A percentile compares a stretch with the other conserved stretches of the same genome.
Conservation (phyloP, 2,329 filamentous ascomycete species). For the Cryphonectria parasitica region DNA sequence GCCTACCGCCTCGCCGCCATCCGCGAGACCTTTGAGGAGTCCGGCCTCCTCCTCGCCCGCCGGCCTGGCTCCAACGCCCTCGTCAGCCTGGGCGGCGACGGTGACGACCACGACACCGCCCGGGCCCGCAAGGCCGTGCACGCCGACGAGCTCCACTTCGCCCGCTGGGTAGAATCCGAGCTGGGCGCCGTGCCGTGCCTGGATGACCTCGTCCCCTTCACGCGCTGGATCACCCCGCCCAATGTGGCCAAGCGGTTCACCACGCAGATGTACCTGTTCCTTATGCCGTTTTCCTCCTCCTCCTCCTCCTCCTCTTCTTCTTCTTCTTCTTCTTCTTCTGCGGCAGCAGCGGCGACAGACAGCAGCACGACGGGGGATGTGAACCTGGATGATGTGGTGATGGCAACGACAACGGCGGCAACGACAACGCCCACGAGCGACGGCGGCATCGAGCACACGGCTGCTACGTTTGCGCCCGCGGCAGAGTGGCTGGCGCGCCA, state of each 20-base stretch:
- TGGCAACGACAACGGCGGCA: slow-evolving; percentile 36
- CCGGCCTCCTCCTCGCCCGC: slow-evolving; percentile 78
- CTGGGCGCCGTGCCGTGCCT: slow-evolving; percentile 8
- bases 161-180: slow-evolving; percentile 60
- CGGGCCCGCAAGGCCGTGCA: slow-evolving; percentile 75
- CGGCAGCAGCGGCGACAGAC: neutral
- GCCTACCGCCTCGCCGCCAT: slow-evolving; percentile 84
- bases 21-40: slow-evolving; percentile 93
- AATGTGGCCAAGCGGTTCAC: slow-evolving; percentile 78
- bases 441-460: slow-evolving; percentile 63
- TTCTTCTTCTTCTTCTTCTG: neutral
- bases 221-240: slow-evolving; percentile 85
- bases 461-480: slow-evolving; percentile 76
- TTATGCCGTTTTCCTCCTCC: slow-evolving; percentile 65
- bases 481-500: slow-evolving; percentile 71
- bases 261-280: slow-evolving; percentile 96
- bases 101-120: slow-evolving; percentile 35
- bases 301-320: neutral
- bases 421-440: slow-evolving; percentile 68
- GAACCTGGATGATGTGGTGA: slow-evolving; percentile 61
- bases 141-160: slow-evolving; percentile 65
- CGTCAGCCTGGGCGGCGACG: slow-evolving; percentile 62
- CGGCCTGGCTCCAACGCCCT: slow-evolving; percentile 50
- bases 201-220: slow-evolving; percentile 78
- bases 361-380: neutral